Conservation (phyloP, 192 early-diverging fungal genomes). For the Glomus cerebriforme region DNA sequence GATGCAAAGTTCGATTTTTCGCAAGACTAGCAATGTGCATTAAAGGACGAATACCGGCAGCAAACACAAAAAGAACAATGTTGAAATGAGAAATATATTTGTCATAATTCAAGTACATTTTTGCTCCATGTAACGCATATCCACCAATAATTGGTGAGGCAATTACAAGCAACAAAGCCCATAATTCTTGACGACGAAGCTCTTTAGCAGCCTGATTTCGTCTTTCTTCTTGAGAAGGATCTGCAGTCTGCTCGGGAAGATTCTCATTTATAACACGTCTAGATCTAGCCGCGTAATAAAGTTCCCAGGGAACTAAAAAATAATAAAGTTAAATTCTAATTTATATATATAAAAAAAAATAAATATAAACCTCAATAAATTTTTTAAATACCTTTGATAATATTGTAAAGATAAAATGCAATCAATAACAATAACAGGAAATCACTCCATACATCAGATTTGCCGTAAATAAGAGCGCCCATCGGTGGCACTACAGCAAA, state of each 20-base stretch:
- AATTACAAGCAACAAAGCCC: constrained; percentile 49
- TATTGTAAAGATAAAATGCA: constrained; percentile 60
- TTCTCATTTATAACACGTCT: constrained; percentile 46
- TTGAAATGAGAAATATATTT: constrained; percentile 59
- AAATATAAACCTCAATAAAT: neutral
- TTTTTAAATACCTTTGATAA: constrained; percentile 58
- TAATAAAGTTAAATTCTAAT: neutral
- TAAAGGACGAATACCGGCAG: constrained; percentile 54
- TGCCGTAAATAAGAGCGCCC: constrained; percentile 59
- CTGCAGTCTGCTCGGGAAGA: constrained; percentile 30
- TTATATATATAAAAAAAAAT: too few relatives aligned
- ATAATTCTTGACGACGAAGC: constrained; percentile 53
- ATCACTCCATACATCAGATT: constrained; percentile 61
- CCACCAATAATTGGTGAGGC: constrained; percentile 58
- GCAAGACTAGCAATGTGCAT: constrained; percentile 52
- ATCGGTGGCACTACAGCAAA: constrained; percentile 58
- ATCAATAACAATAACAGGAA: constrained; percentile 57
- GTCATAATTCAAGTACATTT: constrained; percentile 55
- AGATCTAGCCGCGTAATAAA: constrained; percentile 56
- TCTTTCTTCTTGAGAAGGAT: constrained; percentile 38
- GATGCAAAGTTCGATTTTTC: constrained; percentile 50
- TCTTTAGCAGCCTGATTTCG: constrained; percentile 41
- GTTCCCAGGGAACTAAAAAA: constrained; percentile 58
- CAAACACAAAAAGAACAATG: constrained; percentile 58
- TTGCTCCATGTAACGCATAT: constrained; percentile 54